Conservation (phyloP, 768 basidiomycete species). For the Filobasidium floriforme region DNA sequence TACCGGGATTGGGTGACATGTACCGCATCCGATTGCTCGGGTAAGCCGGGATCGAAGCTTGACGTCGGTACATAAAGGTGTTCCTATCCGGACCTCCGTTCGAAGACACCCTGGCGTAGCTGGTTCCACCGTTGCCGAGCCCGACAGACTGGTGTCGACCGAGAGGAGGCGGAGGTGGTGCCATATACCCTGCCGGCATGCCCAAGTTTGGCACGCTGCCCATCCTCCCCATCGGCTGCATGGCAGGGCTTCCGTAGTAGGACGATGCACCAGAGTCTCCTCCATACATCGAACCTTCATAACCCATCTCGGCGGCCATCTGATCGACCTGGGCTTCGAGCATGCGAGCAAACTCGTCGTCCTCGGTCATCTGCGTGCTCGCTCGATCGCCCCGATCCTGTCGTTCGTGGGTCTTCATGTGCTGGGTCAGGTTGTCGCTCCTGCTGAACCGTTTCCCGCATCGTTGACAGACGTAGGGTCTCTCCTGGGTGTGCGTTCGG, state of each 20-base stretch:
- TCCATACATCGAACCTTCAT: constrained; percentile 6
- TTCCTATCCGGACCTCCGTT: neutral
- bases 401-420: constrained; percentile 68
- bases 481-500: constrained; percentile 81
- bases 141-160: neutral
- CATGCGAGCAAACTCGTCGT: constrained; percentile 28
- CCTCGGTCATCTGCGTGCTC: constrained; percentile 29
- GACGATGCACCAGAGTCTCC: neutral
- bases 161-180: neutral
- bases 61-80: neutral
- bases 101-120: neutral
- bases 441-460: constrained; percentile 79
- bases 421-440: constrained; percentile 83
- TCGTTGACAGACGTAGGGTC: constrained; percentile 65
- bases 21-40: constrained; percentile 1
- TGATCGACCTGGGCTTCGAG: constrained; percentile 35
- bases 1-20: constrained; percentile 5
- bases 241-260: constrained; percentile 14
- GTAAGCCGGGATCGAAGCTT: constrained; percentile 2
- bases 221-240: neutral
- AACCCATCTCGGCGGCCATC: constrained; percentile 27
- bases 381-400: constrained; percentile 34
- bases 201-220: neutral
- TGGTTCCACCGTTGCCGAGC: neutral
- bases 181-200: neutral